phyloP scores from a whole-genome alignment of 1,284 basidiomycete species.

The Trametes versicolor region DNA sequence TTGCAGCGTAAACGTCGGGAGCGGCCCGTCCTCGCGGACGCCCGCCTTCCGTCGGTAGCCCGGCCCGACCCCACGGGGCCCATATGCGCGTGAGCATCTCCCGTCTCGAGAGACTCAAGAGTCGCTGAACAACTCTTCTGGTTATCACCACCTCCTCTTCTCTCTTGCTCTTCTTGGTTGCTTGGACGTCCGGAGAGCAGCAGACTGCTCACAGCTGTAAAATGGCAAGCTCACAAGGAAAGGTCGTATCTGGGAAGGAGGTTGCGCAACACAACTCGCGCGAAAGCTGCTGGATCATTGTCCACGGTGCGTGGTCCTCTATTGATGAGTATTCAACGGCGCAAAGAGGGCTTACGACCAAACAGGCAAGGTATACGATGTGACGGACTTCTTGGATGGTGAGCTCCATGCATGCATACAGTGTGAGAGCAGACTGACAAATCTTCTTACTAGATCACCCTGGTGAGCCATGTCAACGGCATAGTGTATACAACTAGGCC shows the following conservation, averaged over 20 bases:
- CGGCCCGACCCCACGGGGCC: background rate
- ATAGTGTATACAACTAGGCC: background rate
- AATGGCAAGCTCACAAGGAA: conserved; percentile 14
- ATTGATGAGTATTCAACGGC: conserved; percentile 30
- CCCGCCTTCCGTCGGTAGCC: background rate
- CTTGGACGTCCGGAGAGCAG: background rate
- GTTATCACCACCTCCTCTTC: background rate
- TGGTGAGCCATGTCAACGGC: conserved; percentile 48
- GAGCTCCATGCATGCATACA: conserved; percentile 21
- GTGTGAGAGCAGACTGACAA: too few species aligned
- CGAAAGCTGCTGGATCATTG: conserved; percentile 84
- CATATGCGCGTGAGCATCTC: background rate
- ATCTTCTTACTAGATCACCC: conserved; percentile 79
- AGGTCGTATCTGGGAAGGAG: conserved; percentile 59
- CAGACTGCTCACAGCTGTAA: too few species aligned
- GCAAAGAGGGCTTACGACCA: conserved; percentile 22
- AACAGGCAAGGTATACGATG: conserved; percentile 76
- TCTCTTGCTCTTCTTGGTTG: background rate
- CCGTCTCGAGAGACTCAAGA: too few species aligned
- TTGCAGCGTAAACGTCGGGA: background rate
- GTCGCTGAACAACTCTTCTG: background rate
- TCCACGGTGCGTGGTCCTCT: conserved; percentile 66
- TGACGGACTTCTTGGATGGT: conserved; percentile 81
- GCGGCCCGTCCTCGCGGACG: background rate
- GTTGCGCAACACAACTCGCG: conserved; percentile 74